Conservation (phyloP, 2,329 filamentous ascomycete genomes). For the Ceratocystis alfenasii region DNA sequence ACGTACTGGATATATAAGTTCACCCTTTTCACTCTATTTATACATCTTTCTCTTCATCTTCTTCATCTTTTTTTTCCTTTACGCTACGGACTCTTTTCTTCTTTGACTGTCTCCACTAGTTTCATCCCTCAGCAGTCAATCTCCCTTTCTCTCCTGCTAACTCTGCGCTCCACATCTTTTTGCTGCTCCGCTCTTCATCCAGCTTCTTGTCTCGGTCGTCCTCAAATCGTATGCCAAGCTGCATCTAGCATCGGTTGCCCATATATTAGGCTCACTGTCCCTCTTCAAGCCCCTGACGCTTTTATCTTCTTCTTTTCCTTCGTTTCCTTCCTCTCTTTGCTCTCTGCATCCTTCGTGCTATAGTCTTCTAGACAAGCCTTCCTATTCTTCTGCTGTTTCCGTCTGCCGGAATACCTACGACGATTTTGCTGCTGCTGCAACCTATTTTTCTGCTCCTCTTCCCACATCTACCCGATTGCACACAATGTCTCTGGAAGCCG, state of each 20-base stretch:
- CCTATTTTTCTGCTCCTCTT: conserved; percentile 38
- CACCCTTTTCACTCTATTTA: too few relatives aligned
- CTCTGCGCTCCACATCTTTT: conserved; percentile 36
- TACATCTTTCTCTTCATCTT: background rate
- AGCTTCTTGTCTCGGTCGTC: conserved; percentile 27
- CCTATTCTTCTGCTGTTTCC: conserved; percentile 32
- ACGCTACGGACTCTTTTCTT: too few relatives aligned
- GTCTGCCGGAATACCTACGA: conserved; percentile 38
- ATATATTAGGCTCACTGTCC: conserved; percentile 24
- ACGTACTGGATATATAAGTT: background rate
- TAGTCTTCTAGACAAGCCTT: background rate
- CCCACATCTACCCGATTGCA: conserved; percentile 41
- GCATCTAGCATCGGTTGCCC: conserved; percentile 30
- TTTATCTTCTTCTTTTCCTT: conserved; percentile 24
- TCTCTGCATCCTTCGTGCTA: conserved; percentile 20
- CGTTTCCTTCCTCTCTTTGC: conserved; percentile 21
- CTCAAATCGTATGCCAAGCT: conserved; percentile 22
- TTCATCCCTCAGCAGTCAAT: too few relatives aligned
- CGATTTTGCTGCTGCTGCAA: conserved; percentile 1
- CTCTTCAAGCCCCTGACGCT: conserved; percentile 20
- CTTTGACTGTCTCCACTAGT: too few relatives aligned
- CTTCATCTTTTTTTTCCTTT: background rate
- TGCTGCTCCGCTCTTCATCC: conserved; percentile 15
- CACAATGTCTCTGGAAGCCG: conserved; percentile 52
- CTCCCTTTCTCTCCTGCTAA: background rate